Conservation (phyloP, 2,329 filamentous ascomycete genomes). For the Eurotiales sp. region DNA sequence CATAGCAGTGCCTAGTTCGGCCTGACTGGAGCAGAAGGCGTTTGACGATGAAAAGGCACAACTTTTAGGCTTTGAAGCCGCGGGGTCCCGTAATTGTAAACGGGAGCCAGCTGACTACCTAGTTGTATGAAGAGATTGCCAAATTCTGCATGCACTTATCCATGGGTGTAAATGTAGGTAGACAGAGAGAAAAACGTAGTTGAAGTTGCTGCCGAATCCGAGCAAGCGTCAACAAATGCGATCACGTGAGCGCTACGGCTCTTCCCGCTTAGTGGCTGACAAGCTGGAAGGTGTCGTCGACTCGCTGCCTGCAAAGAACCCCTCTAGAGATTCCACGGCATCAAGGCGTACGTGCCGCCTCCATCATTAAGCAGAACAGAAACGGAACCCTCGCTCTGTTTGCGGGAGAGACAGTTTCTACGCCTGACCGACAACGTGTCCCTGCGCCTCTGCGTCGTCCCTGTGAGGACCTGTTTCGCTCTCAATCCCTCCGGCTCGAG, state of each 20-base stretch:
- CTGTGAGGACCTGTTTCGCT: not conserved
- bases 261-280: not conserved
- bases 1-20: too few relatives aligned
- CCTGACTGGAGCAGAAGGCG: too few relatives aligned
- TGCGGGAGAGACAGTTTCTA: conserved; percentile 4
- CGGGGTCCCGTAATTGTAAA: too few relatives aligned
- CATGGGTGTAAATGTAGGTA: too few relatives aligned
- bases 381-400: not conserved
- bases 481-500: not conserved
- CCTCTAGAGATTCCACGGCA: not conserved
- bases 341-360: not conserved
- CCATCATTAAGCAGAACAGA: not conserved
- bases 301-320: not conserved
- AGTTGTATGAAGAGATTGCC: too few relatives aligned
- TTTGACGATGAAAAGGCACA: too few relatives aligned
- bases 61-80: too few relatives aligned
- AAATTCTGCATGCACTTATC: too few relatives aligned
- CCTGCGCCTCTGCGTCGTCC: not conserved
- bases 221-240: not conserved
- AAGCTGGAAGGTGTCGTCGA: not conserved
- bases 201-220: not conserved
- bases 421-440: not conserved
- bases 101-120: too few relatives aligned
- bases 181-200: not conserved
- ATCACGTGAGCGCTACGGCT: not conserved